Evolutionary conservation across 1,284 basidiomycete species (phyloP).

Genomic region (Cerioporus squamosus): DNA sequence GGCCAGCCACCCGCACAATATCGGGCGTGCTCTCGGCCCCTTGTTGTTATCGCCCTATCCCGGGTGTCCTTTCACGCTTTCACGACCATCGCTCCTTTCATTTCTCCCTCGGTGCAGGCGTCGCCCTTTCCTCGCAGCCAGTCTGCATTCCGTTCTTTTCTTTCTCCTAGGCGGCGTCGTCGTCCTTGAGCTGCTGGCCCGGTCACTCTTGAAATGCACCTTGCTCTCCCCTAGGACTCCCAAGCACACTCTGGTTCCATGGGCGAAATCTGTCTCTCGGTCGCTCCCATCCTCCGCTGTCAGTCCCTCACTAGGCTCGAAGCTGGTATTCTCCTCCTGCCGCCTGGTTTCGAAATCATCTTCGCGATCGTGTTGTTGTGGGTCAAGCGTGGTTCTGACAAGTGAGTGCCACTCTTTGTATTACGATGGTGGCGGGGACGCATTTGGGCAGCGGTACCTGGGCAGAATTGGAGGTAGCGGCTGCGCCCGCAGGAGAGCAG

Average conservation of each 20-base stretch:
- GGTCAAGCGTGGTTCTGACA: conserved; percentile 52
- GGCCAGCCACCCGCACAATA: conserved; percentile 4
- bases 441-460: neutral
- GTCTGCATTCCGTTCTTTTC: conserved; percentile 43
- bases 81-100: conserved; percentile 16
- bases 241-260: conserved; percentile 32
- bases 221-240: conserved; percentile 21
- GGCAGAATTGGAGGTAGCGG: neutral
- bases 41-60: conserved; percentile 1
- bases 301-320: conserved; percentile 53
- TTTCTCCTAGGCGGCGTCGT: conserved; percentile 16
- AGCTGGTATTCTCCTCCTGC: conserved; percentile 59
- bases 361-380: conserved; percentile 58
- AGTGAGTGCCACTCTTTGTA: conserved; percentile 45
- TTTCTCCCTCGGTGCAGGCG: conserved; percentile 30
- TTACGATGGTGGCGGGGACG: neutral
- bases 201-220: conserved; percentile 30
- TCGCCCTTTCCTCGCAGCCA: conserved; percentile 37
- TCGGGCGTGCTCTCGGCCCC: conserved; percentile 1
- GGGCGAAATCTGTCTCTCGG: conserved; percentile 67
- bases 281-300: conserved; percentile 73
- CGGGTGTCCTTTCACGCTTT: conserved; percentile 4
- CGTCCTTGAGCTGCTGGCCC: conserved; percentile 17
- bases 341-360: conserved; percentile 63
- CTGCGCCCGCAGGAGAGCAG: too few relatives aligned